Conservation (phyloP, 106 monocot species). For the Dactylorhiza incarnata region DNA sequence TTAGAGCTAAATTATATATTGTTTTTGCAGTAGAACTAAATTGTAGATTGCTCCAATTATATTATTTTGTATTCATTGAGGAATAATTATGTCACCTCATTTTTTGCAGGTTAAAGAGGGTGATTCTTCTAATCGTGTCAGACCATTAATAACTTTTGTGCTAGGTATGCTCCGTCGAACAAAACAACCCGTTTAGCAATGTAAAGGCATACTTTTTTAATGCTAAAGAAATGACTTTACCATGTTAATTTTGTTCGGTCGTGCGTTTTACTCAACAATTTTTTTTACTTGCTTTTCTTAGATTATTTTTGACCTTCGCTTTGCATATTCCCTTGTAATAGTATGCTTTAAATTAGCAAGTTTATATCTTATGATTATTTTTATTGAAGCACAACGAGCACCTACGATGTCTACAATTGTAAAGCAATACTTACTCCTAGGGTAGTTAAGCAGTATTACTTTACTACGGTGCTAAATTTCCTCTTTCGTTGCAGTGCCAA, state of each 20-base stretch:
- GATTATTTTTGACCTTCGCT: background rate
- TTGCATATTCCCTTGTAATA: background rate
- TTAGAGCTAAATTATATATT: background rate
- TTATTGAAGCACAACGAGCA: background rate
- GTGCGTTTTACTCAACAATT: background rate
- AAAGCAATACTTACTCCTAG: background rate
- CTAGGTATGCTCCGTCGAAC: background rate
- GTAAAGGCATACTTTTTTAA: background rate
- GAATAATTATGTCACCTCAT: background rate
- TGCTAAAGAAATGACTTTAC: background rate
- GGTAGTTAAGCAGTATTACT: background rate
- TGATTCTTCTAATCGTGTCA: background rate
- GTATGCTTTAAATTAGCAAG: background rate
- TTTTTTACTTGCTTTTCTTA: background rate
- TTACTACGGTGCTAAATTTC: background rate
- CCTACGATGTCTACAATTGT: background rate
- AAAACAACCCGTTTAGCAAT: background rate
- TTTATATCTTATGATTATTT: background rate
- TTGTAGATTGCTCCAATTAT: background rate
- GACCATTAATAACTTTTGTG: conserved; percentile 8
- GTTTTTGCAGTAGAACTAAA: background rate
- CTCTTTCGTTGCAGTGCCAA: background rate
- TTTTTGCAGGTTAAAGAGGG: background rate
- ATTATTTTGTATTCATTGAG: background rate
- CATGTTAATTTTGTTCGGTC: background rate